phyloP scores from a whole-genome alignment of 148 eudicot genomes.

The Camellia lanceoleosa region DNA sequence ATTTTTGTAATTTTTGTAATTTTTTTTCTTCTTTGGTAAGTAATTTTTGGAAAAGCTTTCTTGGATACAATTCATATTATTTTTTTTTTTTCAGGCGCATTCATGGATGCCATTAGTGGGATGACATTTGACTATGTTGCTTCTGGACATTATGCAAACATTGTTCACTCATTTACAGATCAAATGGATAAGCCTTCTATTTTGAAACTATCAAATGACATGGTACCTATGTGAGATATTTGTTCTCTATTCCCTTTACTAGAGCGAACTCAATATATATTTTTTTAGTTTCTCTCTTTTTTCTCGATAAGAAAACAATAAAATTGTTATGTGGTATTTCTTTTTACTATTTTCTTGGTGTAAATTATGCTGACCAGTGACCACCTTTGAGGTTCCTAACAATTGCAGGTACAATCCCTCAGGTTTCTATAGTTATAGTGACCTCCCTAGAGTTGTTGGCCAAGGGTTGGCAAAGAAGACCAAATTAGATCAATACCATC shows the following conservation, averaged over 20 bases:
- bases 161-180: constrained; percentile 52
- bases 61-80: neutral
- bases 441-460: neutral
- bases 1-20: neutral
- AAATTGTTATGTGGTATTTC: neutral
- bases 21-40: neutral
- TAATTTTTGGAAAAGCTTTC: neutral
- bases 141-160: constrained; percentile 95
- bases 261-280: neutral
- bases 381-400: neutral
- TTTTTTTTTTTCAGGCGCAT: constrained; percentile 60
- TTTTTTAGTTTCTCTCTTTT: neutral
- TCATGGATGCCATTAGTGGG: constrained; percentile 75
- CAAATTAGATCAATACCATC: neutral
- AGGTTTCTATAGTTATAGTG: neutral
- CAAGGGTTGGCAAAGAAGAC: neutral
- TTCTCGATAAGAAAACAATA: neutral
- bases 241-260: constrained; percentile 1
- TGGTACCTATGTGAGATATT: constrained; percentile 42
- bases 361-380: neutral
- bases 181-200: constrained; percentile 44
- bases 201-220: constrained; percentile 78
- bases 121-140: constrained; percentile 85
- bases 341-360: neutral
- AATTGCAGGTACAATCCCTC: neutral